Conservation (phyloP, 768 basidiomycete species). For the Crucibulum laeve region DNA sequence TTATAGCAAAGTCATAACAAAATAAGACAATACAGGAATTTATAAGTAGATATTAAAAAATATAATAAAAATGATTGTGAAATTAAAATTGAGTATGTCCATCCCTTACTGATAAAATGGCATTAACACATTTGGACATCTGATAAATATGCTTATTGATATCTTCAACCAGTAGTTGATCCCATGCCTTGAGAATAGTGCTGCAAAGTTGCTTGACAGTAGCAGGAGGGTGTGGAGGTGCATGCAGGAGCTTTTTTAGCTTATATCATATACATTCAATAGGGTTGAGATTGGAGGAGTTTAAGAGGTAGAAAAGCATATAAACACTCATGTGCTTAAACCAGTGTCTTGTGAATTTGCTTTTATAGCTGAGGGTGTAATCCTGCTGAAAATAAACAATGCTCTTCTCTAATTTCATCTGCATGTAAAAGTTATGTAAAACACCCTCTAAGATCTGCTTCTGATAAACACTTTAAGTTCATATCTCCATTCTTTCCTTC, state of each 20-base stretch:
- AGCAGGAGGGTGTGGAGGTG: conserved; percentile 11
- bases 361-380: conserved; percentile 15
- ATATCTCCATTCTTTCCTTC: conserved; percentile 20
- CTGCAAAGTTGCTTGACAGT: conserved; percentile 11
- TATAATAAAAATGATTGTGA: not conserved
- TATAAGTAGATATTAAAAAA: not conserved
- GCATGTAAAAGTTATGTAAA: conserved; percentile 13
- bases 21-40: no score
- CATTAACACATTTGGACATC: conserved; percentile 15
- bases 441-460: conserved; percentile 20
- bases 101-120: conserved; percentile 11
- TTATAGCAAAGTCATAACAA: no score
- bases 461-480: conserved; percentile 14
- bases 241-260: conserved; percentile 18
- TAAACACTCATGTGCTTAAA: conserved; percentile 14
- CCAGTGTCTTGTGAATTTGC: conserved; percentile 18
- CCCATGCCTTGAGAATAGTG: conserved; percentile 14
- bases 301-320: conserved; percentile 20
- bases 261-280: conserved; percentile 29
- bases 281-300: conserved; percentile 26
- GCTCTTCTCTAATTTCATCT: conserved; percentile 9
- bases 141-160: conserved; percentile 16
- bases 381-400: conserved; percentile 21
- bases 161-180: conserved; percentile 10
- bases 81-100: conserved; percentile 16